Conservation (phyloP, 1,284 basidiomycete species). For the Ceratobasidium sp. region DNA sequence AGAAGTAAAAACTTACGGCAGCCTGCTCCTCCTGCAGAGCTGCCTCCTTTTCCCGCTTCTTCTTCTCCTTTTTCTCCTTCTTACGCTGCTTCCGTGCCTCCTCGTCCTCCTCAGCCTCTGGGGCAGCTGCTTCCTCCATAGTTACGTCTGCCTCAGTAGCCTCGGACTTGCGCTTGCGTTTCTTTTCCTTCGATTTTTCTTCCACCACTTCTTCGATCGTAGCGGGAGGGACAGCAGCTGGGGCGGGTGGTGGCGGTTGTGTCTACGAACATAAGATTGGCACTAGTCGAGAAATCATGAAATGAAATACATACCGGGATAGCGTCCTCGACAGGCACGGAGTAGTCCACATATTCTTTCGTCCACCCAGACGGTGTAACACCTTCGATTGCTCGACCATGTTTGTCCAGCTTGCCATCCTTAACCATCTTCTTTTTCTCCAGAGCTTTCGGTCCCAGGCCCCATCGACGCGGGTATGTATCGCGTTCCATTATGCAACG, state of each 20-base stretch:
- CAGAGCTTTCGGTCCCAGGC: slow-evolving; percentile 93
- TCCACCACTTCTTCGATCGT: slow-evolving; percentile 49
- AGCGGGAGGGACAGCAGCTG: slow-evolving; percentile 52
- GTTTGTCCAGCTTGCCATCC: slow-evolving; percentile 96
- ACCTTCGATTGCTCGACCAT: slow-evolving; percentile 92
- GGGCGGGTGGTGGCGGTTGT: slow-evolving; percentile 50
- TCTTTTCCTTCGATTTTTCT: slow-evolving; percentile 52
- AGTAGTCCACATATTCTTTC: slow-evolving; percentile 93
- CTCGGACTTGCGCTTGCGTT: slow-evolving; percentile 52
- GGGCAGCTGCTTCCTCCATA: slow-evolving; percentile 34
- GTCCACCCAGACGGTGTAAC: slow-evolving; percentile 93
- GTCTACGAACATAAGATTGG: slow-evolving; percentile 50
- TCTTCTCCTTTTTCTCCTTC: slow-evolving; percentile 67
- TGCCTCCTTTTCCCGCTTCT: slow-evolving; percentile 76
- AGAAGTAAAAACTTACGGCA: background rate
- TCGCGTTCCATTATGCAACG: slow-evolving; percentile 99
- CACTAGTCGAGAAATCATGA: background rate
- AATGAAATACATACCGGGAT: slow-evolving; percentile 47
- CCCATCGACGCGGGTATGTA: slow-evolving; percentile 98
- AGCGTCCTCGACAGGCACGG: slow-evolving; percentile 57
- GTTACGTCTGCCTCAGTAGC: slow-evolving; percentile 44
- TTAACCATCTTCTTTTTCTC: slow-evolving; percentile 99
- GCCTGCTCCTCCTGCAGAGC: slow-evolving; percentile 27
- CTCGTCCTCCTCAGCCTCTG: slow-evolving; percentile 50
- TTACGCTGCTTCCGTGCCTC: slow-evolving; percentile 55